Percentiles rank a stretch among this genome's conserved stretches.
phyloP scores from a whole-genome alignment of 163 green algal species.

The Chlamydomonas reinhardtii region DNA sequence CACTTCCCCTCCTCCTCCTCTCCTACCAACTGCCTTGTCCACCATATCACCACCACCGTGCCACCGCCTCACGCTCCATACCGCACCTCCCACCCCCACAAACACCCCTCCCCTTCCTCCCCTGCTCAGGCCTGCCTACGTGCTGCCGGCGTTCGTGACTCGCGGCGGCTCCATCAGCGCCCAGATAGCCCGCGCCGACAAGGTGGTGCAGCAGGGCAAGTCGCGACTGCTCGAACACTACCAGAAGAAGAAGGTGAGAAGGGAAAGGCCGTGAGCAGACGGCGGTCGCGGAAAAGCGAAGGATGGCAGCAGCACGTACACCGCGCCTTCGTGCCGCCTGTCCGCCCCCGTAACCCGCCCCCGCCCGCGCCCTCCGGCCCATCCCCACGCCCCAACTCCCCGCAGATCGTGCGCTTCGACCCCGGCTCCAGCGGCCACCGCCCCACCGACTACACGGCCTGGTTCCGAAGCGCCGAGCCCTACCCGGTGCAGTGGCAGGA shows the following conservation, averaged over 20 bases:
- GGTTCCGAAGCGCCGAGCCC: slow-evolving; percentile 2
- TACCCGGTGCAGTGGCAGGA: slow-evolving; percentile 16
- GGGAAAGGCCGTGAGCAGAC: no score
- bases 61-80: no score
- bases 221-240: not conserved
- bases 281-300: no score
- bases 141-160: slow-evolving; percentile 32
- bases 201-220: slow-evolving; percentile 1
- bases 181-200: slow-evolving; percentile 22
- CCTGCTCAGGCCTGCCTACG: not conserved
- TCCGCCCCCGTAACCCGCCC: no score
- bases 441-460: slow-evolving; percentile 27
- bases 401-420: slow-evolving; percentile 42
- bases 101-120: no score
- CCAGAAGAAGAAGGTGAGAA: not conserved
- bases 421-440: slow-evolving; percentile 13
- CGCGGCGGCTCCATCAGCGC: not conserved
- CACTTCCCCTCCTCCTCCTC: no score
- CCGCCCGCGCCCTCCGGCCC: no score
- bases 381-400: not conserved
- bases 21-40: no score
- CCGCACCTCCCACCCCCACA: no score
- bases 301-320: no score
- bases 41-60: no score
- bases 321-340: no score